Evolutionary conservation across 129 eudicot species (phyloP).

Genomic region (Escallonia herrerae): DNA sequence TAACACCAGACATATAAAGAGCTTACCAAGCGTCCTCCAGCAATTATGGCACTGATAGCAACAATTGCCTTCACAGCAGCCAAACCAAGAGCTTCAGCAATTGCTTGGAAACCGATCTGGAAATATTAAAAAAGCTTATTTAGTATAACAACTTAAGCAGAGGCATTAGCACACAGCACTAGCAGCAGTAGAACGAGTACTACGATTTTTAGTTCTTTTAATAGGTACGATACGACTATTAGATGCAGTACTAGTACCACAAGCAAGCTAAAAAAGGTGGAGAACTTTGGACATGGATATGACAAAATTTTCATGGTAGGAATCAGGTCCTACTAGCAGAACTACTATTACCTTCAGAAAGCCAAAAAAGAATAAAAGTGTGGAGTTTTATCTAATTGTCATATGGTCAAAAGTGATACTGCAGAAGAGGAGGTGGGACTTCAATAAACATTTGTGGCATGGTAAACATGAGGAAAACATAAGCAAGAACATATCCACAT

Average conservation of each 20-base stretch:
- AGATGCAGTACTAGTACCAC: slow-evolving; percentile 1
- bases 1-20: slow-evolving; percentile 5
- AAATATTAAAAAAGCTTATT: slow-evolving; percentile 3
- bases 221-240: too few relatives aligned
- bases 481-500: background rate
- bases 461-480: background rate
- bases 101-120: slow-evolving; percentile 93
- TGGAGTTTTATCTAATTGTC: too few relatives aligned
- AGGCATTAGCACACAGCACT: slow-evolving; percentile 1
- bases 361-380: too few relatives aligned
- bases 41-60: slow-evolving; percentile 97
- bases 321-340: too few relatives aligned
- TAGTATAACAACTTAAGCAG: slow-evolving; percentile 6
- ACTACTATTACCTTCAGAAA: too few relatives aligned
- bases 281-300: too few relatives aligned
- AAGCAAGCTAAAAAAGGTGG: background rate
- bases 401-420: background rate
- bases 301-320: too few relatives aligned
- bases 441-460: background rate
- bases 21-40: slow-evolving; percentile 97
- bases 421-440: background rate
- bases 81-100: slow-evolving; percentile 98
- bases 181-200: background rate
- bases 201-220: too few relatives aligned
- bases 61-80: slow-evolving; percentile 95